Percentiles rank a stretch among this genome's conserved stretches.
Conservation (phyloP, 345 rosid species). For the Physaria fendleri region DNA sequence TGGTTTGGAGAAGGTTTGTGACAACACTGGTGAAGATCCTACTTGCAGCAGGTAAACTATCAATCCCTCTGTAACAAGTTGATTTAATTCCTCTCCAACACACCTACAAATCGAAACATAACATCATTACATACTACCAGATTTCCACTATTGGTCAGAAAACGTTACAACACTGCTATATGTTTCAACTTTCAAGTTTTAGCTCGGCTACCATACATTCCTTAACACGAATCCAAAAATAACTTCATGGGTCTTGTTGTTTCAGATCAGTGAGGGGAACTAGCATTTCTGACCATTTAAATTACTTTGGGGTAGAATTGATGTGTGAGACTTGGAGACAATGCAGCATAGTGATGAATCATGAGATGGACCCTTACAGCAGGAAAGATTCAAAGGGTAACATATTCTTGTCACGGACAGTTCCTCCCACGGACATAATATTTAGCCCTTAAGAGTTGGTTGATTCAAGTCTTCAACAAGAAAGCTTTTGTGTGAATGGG, state of each 20-base stretch:
- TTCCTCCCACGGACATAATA: conserved; percentile 19
- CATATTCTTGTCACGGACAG: conserved; percentile 39
- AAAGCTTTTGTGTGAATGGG: neutral
- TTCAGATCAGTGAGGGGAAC: conserved; percentile 70
- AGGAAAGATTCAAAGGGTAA: conserved; percentile 65
- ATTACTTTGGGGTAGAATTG: conserved; percentile 61
- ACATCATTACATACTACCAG: neutral
- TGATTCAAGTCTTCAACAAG: neutral
- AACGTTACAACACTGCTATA: neutral
- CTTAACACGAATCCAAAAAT: neutral
- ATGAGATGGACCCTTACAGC: conserved; percentile 31
- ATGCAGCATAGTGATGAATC: conserved; percentile 63
- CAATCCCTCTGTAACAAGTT: neutral
- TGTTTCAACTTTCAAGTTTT: neutral
- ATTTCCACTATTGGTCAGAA: neutral
- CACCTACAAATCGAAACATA: neutral
- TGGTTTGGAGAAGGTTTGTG: conserved; percentile 61
- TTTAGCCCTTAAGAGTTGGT: neutral
- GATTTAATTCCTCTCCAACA: neutral
- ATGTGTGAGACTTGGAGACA: conserved; percentile 51
- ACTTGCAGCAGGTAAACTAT: conserved; percentile 61
- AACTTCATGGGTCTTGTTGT: neutral
- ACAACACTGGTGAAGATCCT: conserved; percentile 77
- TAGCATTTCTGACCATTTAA: conserved; percentile 69
- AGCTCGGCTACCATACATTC: neutral